Evolutionary conservation across 78 protist genomes (phyloP), one percentile per base, ranked within the genome.

Genomic region (Mantamonas sphyraenae): DNA sequence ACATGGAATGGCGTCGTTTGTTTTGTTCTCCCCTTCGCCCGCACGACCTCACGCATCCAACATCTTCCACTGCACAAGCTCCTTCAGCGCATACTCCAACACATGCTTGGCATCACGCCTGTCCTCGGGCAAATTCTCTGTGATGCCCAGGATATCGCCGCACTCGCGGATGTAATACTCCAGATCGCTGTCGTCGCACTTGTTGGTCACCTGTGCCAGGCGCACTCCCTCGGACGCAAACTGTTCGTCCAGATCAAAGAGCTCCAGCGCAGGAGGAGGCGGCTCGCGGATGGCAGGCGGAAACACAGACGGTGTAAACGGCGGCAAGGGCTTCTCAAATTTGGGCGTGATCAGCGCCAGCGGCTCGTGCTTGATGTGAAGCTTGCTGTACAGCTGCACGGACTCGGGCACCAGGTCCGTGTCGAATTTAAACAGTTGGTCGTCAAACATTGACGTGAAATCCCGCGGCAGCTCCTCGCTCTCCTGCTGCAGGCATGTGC

Each of bases 181-280:
- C 34, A 73, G 51, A 67, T 77, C 78, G 14, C 63, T 76, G 4
- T 76, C 70, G 26, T 56, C 51, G 77, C 84, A 82, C n/a, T 77
- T 72, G 71, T 77, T 85, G 26, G 86, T 81, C 60, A 75, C 57
- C 20, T 74, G 86, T 30, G 86, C 86, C 28, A 82, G 50, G 1
- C 87, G 77, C 28, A 64, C 83, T n/a, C 30, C 43, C 74, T 80
- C 86, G 2, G 89, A 68, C 14, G 95, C 86, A 57, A 86, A 90
- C 34, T 77, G 74, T 0, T 76, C 89, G 66, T 90, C 95, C 56
- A 90, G 77, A 58, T 90, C 95, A 71, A 83, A 90, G 31, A 86
- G 59, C 50, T 90, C 95, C 20, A 90, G 82, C 0, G 90, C 80
- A 5, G 93, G 93, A 2, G 80, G 83, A 0, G 82, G 69, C n/a